Evolutionary conservation across 148 eudicot genomes (phyloP).

Genomic region (Vaccinium vitisidaea): DNA sequence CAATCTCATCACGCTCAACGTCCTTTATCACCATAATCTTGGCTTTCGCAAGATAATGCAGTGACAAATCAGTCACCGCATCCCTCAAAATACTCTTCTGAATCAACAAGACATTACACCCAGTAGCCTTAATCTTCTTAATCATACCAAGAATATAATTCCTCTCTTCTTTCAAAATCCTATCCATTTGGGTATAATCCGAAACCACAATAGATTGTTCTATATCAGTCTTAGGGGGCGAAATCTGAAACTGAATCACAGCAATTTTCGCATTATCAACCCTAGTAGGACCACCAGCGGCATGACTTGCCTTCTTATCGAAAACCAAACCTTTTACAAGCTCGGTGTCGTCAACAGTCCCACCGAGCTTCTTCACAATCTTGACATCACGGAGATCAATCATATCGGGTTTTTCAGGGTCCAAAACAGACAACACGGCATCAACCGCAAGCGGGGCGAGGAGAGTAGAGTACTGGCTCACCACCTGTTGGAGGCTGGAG

Average conservation of each 20-base stretch:
- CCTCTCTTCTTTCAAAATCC: constrained; percentile 95
- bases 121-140: constrained; percentile 91
- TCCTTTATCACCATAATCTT: constrained; percentile 94
- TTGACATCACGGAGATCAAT: constrained; percentile 84
- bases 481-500: constrained; percentile 33
- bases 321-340: constrained; percentile 80
- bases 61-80: constrained; percentile 88
- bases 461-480: constrained; percentile 85
- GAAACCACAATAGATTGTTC: constrained; percentile 94
- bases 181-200: constrained; percentile 93
- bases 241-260: constrained; percentile 92
- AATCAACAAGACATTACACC: constrained; percentile 90
- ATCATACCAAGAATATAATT: constrained; percentile 86
- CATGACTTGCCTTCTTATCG: constrained; percentile 87
- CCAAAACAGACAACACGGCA: constrained; percentile 79
- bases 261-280: constrained; percentile 91
- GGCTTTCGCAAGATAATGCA: constrained; percentile 95
- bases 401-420: constrained; percentile 66
- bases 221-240: constrained; percentile 93
- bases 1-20: constrained; percentile 95
- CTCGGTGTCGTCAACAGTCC: constrained; percentile 95
- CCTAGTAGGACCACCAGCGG: constrained; percentile 81
- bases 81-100: constrained; percentile 98
- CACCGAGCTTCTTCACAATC: constrained; percentile 87
- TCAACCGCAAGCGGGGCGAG: constrained; percentile 93